Evolutionary conservation across 306 rosid species (phyloP), one percentile per base, ranked within the genome.

Genomic region (Crotalaria pallida): DNA sequence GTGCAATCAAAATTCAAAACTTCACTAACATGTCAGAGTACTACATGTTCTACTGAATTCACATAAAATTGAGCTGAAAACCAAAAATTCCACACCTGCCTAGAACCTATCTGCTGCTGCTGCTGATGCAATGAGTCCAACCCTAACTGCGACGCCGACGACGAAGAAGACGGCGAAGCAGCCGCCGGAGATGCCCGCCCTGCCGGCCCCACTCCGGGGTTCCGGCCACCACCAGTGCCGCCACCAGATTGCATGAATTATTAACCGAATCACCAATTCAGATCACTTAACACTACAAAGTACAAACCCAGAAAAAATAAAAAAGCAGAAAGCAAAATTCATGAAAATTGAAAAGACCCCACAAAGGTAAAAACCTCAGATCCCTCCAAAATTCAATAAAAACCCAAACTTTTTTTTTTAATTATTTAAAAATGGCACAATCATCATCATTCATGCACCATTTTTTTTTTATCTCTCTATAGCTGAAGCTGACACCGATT

Each of bases 71-170:
- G 36, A 59, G 86, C 67, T 17, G 27, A 57, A 71, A 58, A 74
- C 66, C 66, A 79, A 59, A 80, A 69, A 16, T 63, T 63, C 45
- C 82, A 80, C 76, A 94, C 99, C 99, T 91, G 99, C 74, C 97
- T 84, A 81, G 97, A 84, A 76, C 90, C 91, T 29, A 82, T 52
- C 74, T 88, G 96, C 79, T 89, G 92, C 0, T 86, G 96, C 1
- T 84, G 96, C 40, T 86, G 92, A 81, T 88, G 98, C 80, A 88
- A 66, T 27, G 88, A 48, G 66, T 91, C 97, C 51, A 91, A 80
- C 18, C 97, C 97, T 81, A 90, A 83, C 66, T 90, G 98, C 3
- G 98, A 88, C 10, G 96, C 98, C 11, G 98, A 94, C 6, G 98
- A 94, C 0, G 98, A 88, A 3, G 99, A 94, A 13, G 99, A 79